Conservation (phyloP, 768 basidiomycete genomes). For the Auriscalpium vulgare region DNA sequence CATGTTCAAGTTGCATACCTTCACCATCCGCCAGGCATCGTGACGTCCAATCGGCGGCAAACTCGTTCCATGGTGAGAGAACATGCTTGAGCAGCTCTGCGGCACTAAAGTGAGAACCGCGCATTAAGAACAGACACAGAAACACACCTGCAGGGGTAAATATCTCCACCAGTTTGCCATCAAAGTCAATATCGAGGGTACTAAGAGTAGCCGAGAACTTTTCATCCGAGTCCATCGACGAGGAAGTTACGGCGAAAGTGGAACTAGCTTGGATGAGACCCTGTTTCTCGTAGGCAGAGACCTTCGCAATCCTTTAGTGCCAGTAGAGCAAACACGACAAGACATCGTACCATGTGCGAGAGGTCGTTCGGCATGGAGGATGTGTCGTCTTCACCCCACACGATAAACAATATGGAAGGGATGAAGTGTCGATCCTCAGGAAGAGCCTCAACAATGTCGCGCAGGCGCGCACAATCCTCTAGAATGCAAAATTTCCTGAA, state of each 20-base stretch:
- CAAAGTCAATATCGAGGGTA: conserved; percentile 41
- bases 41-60: conserved; percentile 8
- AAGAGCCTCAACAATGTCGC: conserved; percentile 50
- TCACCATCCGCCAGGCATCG: conserved; percentile 28
- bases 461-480: conserved; percentile 65
- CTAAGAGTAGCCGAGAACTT: conserved; percentile 40
- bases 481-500: conserved; percentile 60
- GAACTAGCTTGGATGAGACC: conserved; percentile 32
- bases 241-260: conserved; percentile 43
- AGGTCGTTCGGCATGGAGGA: conserved; percentile 39
- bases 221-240: conserved; percentile 48
- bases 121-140: background rate
- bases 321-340: background rate
- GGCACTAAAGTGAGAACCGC: background rate
- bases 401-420: conserved; percentile 53
- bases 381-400: conserved; percentile 46
- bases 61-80: conserved; percentile 6
- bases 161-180: conserved; percentile 46
- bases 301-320: conserved; percentile 26
- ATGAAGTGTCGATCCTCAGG: conserved; percentile 49
- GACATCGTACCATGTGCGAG: conserved; percentile 45
- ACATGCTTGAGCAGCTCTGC: conserved; percentile 6
- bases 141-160: conserved; percentile 39
- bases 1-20: conserved; percentile 30
- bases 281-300: conserved; percentile 38